Percentiles rank a stretch among this genome's conserved stretches.
Conservation (phyloP, 345 rosid genomes). For the Kandelia obovata region DNA sequence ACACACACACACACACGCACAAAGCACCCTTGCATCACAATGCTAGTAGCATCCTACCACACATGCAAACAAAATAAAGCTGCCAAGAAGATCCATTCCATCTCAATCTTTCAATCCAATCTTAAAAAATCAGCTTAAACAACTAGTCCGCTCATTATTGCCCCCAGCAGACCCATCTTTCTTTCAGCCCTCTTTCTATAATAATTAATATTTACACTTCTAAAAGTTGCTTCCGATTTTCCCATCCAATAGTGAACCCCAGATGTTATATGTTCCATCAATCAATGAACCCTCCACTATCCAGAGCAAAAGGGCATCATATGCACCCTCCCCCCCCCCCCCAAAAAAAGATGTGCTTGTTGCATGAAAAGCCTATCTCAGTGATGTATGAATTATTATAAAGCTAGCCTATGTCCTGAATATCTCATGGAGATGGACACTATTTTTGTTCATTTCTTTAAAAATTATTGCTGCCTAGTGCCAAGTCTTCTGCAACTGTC, state of each 20-base stretch:
- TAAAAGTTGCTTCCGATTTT: constrained; percentile 32
- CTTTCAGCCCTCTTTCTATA: not conserved
- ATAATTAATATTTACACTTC: not conserved
- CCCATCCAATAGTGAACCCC: constrained; percentile 36
- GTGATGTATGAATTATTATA: constrained; percentile 23
- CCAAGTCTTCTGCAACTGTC: too few species aligned
- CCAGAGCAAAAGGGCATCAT: constrained; percentile 49
- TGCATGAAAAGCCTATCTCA: constrained; percentile 34
- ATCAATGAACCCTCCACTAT: constrained; percentile 40
- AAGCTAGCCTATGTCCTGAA: constrained; percentile 1
- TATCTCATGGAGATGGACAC: constrained; percentile 3
- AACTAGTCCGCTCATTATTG: constrained; percentile 1
- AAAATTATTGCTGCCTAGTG: too few species aligned
- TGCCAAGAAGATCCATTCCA: constrained; percentile 25
- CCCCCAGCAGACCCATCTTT: not conserved
- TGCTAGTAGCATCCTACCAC: not conserved
- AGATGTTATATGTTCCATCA: constrained; percentile 52
- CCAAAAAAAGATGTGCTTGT: constrained; percentile 44
- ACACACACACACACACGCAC: not conserved
- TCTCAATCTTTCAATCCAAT: constrained; percentile 1
- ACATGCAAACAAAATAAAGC: constrained; percentile 20
- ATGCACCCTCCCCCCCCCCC: constrained; percentile 16
- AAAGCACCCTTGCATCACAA: not conserved
- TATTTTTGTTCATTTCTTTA: too few species aligned
- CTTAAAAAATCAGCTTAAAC: not conserved